Percentiles rank a stretch among this genome's conserved stretches.
These are phyloP conservation scores for Naganishia randhawae DNA, from an alignment of 768 basidiomycete genomes.

Conservation along the genomic window DNA sequence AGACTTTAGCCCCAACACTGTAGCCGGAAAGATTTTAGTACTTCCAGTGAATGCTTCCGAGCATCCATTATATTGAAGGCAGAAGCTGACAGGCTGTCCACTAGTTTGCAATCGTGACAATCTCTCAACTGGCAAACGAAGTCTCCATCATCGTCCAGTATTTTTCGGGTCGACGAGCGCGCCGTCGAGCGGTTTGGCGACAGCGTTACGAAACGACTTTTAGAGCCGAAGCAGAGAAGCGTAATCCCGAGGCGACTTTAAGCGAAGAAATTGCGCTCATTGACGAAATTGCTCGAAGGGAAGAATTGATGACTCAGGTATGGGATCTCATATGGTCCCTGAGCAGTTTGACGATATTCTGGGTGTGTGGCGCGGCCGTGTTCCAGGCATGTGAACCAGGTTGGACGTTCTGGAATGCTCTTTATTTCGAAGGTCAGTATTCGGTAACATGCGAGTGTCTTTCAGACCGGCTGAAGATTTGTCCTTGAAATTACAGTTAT, in stretches of 20 bases:
- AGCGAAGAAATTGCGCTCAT: constrained; percentile 49
- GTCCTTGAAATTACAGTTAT: constrained; percentile 20
- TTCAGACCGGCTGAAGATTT: not conserved
- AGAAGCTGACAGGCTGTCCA: constrained; percentile 18
- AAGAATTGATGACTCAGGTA: constrained; percentile 44
- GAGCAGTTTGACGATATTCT: constrained; percentile 44
- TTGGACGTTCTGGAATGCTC: constrained; percentile 45
- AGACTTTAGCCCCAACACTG: constrained; percentile 33
- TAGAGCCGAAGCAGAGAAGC: constrained; percentile 34
- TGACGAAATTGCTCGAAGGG: constrained; percentile 42
- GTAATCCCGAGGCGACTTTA: constrained; percentile 39
- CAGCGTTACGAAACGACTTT: constrained; percentile 40
- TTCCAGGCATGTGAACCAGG: constrained; percentile 47
- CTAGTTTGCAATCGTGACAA: constrained; percentile 48
- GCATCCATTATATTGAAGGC: not conserved
- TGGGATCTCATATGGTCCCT: constrained; percentile 45
- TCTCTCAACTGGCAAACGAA: constrained; percentile 47
- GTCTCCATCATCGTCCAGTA: constrained; percentile 45
- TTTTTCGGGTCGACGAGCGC: constrained; percentile 37
- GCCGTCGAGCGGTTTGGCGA: constrained; percentile 42
- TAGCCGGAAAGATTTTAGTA: constrained; percentile 40
- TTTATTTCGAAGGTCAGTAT: constrained; percentile 46
- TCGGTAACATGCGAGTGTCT: constrained; percentile 36
- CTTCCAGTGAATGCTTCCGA: constrained; percentile 20
- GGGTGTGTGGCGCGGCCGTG: constrained; percentile 48